Evolutionary conservation across 129 eudicot species (phyloP).

Genomic region (Cynara cardunculus): DNA sequence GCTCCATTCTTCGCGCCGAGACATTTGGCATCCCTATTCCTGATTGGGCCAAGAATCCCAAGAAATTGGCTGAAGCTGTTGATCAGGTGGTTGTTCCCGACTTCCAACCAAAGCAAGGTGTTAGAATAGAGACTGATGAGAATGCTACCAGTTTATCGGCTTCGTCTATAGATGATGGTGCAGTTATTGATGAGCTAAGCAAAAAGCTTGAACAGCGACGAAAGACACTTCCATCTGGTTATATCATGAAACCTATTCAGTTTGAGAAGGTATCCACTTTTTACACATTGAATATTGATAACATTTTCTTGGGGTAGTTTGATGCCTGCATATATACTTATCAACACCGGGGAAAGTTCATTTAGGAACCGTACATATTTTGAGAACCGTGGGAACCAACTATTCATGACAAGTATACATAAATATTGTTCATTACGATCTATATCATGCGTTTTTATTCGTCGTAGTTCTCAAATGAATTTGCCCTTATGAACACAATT

Average conservation of each 20-base stretch:
- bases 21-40: constrained; percentile 83
- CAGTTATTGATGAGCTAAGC: constrained; percentile 61
- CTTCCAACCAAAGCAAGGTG: constrained; percentile 79
- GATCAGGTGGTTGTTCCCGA: constrained; percentile 72
- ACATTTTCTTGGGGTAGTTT: background rate
- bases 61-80: constrained; percentile 66
- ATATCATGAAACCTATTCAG: constrained; percentile 88
- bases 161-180: constrained; percentile 78
- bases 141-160: constrained; percentile 73
- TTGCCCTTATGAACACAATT: too few relatives aligned
- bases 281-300: background rate
- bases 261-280: constrained; percentile 69
- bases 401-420: background rate
- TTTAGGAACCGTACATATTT: background rate
- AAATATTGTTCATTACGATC: background rate
- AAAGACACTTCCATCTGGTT: constrained; percentile 49
- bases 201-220: constrained; percentile 56
- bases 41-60: constrained; percentile 75
- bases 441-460: too few relatives aligned
- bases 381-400: background rate
- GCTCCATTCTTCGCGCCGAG: constrained; percentile 81
- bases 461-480: too few relatives aligned
- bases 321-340: background rate
- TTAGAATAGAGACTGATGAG: constrained; percentile 84
- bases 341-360: background rate